phyloP scores from a whole-genome alignment of 306 rosid genomes.

The Cicer arietinum region DNA sequence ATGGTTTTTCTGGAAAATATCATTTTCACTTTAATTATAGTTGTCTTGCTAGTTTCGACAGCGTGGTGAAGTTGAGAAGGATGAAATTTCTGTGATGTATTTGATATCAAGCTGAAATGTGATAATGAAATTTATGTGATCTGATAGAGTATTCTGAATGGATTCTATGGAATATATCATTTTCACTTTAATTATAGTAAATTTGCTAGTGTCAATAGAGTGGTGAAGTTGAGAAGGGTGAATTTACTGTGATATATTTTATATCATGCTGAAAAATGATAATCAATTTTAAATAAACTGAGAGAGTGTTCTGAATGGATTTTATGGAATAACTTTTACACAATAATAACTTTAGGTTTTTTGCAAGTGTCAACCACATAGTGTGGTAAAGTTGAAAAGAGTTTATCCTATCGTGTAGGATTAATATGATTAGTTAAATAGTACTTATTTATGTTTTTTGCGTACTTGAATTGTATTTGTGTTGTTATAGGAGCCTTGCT shows the following conservation, averaged over 20 bases:
- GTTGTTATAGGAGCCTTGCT: slow-evolving; percentile 75
- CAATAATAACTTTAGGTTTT: background rate
- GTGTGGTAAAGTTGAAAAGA: background rate
- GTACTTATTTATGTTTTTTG: background rate
- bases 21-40: background rate
- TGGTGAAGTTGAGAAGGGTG: slow-evolving; percentile 18
- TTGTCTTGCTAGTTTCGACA: background rate
- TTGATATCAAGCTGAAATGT: background rate
- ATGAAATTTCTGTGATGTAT: too few relatives aligned
- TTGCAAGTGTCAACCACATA: background rate
- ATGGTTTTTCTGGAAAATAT: background rate
- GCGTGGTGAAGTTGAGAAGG: background rate
- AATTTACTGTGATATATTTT: background rate
- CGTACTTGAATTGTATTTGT: slow-evolving; percentile 8
- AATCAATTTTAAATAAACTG: background rate
- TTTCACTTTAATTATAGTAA: background rate
- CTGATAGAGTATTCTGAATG: background rate
- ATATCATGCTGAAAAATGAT: background rate
- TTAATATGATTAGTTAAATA: background rate
- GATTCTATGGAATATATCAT: background rate
- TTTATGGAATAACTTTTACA: background rate
- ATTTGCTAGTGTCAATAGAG: background rate
- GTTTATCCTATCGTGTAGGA: background rate
- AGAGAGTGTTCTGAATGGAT: background rate
- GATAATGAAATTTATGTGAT: background rate